Evolutionary conservation across 331 rosid genomes (phyloP).

Genomic region (Ulmus americana): DNA sequence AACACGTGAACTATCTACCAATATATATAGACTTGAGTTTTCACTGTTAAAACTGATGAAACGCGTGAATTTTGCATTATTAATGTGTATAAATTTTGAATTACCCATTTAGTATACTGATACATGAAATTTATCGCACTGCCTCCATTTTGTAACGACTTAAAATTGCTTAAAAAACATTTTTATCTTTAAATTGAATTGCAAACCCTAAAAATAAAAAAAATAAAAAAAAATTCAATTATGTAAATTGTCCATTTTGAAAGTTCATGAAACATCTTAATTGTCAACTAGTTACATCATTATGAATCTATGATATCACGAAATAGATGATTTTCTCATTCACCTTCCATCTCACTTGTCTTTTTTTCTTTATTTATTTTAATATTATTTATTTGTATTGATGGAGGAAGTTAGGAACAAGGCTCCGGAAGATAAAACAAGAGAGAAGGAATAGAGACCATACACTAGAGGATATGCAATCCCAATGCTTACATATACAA

Average conservation of each 20-base stretch:
- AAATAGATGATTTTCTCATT: not conserved
- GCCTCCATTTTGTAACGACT: no score
- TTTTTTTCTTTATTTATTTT: not conserved
- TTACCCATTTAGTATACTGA: no score
- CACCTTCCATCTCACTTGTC: not conserved
- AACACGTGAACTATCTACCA: no score
- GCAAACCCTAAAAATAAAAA: no score
- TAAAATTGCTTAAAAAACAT: no score
- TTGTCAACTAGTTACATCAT: not conserved
- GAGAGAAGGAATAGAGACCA: slow-evolving; percentile 16
- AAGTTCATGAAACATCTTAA: not conserved
- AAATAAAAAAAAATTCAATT: no score
- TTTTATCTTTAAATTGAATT: no score
- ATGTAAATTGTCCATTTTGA: slow-evolving; percentile 1
- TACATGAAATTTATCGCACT: no score
- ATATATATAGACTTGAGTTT: no score
- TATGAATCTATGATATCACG: not conserved
- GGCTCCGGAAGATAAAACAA: slow-evolving; percentile 23
- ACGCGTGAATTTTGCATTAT: no score
- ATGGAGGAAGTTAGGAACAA: slow-evolving; percentile 1
- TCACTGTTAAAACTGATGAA: no score
- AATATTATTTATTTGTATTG: not conserved
- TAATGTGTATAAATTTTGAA: no score
- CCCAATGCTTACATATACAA: slow-evolving; percentile 18
- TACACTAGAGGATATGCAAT: slow-evolving; percentile 19